phyloP scores from a whole-genome alignment of 2,329 filamentous ascomycete genomes.

The Botryosphaeria dothidea region DNA sequence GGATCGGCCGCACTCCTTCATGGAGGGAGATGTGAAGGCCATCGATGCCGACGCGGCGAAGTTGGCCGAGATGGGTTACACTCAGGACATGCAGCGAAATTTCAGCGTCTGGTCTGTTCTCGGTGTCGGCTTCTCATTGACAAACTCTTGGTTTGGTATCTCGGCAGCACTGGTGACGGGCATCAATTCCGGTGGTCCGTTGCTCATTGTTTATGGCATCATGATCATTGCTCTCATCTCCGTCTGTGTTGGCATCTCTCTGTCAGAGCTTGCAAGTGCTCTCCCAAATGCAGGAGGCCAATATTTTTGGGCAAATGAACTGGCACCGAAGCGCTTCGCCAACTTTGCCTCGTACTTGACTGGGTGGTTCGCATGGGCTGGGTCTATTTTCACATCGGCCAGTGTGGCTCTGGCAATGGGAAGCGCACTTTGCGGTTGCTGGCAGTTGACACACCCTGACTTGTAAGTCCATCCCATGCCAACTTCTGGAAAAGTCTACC shows the following conservation, averaged over 20 bases:
- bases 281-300: constrained; percentile 54
- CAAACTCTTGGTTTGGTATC: constrained; percentile 55
- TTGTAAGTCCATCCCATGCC: constrained; percentile 43
- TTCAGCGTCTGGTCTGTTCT: constrained; percentile 52
- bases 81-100: constrained; percentile 50
- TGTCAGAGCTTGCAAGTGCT: constrained; percentile 51
- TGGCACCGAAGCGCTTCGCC: constrained; percentile 48
- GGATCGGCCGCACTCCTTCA: constrained; percentile 4
- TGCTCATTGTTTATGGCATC: constrained; percentile 53
- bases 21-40: constrained; percentile 10
- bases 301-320: constrained; percentile 53
- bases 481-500: constrained; percentile 3
- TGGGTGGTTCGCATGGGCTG: constrained; percentile 57
- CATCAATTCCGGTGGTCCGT: constrained; percentile 52
- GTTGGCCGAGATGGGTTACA: constrained; percentile 51
- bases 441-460: constrained; percentile 53
- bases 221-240: constrained; percentile 49
- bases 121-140: constrained; percentile 54
- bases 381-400: constrained; percentile 55
- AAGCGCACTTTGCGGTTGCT: constrained; percentile 53
- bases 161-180: constrained; percentile 51
- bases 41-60: constrained; percentile 45
- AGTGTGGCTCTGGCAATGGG: constrained; percentile 53
- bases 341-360: constrained; percentile 50
- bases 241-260: constrained; percentile 46